Evolutionary conservation across 805 yeast species (phyloP).

Genomic region (Dipodascopsis uninucleata): DNA sequence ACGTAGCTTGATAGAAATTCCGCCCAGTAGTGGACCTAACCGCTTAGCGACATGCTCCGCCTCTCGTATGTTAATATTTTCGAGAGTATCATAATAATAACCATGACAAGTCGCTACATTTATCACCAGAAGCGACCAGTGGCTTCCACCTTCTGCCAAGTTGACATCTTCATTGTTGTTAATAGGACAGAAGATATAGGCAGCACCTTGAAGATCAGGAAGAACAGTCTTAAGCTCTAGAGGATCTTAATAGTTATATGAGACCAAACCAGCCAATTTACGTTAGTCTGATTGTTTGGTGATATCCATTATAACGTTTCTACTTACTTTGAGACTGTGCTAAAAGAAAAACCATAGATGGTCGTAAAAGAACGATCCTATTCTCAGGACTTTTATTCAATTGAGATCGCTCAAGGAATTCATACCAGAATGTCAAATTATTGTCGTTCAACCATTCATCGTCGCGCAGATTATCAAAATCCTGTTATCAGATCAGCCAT

Average conservation of each 20-base stretch:
- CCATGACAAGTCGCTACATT: conserved; percentile 47
- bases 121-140: conserved; percentile 67
- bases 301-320: not conserved
- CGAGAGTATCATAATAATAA: conserved; percentile 59
- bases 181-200: conserved; percentile 62
- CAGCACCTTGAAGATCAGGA: conserved; percentile 44
- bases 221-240: conserved; percentile 43
- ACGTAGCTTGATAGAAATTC: not conserved
- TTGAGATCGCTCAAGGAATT: conserved; percentile 44
- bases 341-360: conserved; percentile 62
- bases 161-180: conserved; percentile 63
- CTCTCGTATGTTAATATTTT: conserved; percentile 42
- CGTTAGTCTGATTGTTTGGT: not conserved
- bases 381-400: conserved; percentile 6
- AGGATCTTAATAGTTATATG: conserved; percentile 34
- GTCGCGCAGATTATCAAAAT: conserved; percentile 53
- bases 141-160: conserved; percentile 63
- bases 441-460: conserved; percentile 76
- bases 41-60: conserved; percentile 37
- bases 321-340: conserved; percentile 38
- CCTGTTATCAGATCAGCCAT: conserved; percentile 32
- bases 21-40: conserved; percentile 31
- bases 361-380: conserved; percentile 42
- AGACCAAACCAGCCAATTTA: not conserved
- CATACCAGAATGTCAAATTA: conserved; percentile 60